Evolutionary conservation across 164 flowering plant genomes (phyloP).

Genomic region (Piper longum): DNA sequence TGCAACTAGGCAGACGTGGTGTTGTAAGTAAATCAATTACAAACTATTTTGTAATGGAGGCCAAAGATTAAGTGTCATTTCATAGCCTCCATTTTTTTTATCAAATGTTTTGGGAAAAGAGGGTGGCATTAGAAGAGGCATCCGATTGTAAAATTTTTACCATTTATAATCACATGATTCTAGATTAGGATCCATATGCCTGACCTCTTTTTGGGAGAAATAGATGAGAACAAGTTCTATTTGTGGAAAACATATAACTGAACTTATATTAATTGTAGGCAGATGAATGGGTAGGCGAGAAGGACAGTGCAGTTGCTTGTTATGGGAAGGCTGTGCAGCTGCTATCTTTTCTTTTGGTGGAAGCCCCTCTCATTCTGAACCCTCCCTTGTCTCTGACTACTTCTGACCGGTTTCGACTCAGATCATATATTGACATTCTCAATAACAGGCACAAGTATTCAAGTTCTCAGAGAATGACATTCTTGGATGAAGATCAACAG

Average conservation of each 20-base stretch:
- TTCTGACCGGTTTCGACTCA: constrained; percentile 70
- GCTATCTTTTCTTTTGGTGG: constrained; percentile 67
- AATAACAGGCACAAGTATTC: constrained; percentile 59
- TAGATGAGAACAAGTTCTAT: too few species aligned
- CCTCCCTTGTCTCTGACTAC: constrained; percentile 83
- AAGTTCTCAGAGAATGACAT: constrained; percentile 47
- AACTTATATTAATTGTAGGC: constrained; percentile 22
- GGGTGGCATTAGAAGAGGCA: too few species aligned
- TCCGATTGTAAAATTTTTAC: too few species aligned
- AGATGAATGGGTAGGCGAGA: constrained; percentile 69
- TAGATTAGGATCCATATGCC: too few species aligned
- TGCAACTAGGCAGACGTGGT: constrained; percentile 65
- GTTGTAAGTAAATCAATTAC: constrained; percentile 46
- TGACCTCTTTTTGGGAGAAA: too few species aligned
- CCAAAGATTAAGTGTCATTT: too few species aligned
- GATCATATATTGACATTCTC: constrained; percentile 59
- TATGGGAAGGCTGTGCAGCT: constrained; percentile 72
- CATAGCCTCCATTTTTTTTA: too few species aligned
- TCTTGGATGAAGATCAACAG: constrained; percentile 46
- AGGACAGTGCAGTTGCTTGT: constrained; percentile 40
- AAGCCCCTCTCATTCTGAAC: constrained; percentile 81
- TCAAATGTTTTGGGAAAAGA: too few species aligned
- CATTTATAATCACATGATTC: too few species aligned
- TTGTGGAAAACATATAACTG: too few species aligned
- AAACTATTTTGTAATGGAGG: neutral